Percentiles rank a stretch among this genome's conserved stretches.
Evolutionary conservation across 2,329 filamentous ascomycete species (phyloP).

Genomic region (Cladobotryum mycophilum): DNA sequence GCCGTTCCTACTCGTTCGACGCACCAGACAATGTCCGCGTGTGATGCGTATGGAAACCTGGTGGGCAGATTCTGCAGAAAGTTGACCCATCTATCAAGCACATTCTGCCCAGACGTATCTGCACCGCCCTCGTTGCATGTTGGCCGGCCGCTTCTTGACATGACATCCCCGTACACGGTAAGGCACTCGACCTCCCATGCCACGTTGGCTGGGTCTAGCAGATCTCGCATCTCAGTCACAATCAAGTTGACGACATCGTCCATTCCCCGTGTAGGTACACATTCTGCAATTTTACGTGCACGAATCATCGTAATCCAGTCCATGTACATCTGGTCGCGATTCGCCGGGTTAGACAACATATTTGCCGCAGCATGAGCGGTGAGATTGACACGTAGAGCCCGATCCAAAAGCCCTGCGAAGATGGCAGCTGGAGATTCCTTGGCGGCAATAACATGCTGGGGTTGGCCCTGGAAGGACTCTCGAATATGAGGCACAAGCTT

Average conservation of each 20-base stretch:
- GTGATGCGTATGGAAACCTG: conserved; percentile 67
- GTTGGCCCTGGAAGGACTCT: conserved; percentile 78
- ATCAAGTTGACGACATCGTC: conserved; percentile 59
- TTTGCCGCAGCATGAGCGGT: conserved; percentile 91
- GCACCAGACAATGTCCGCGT: conserved; percentile 68
- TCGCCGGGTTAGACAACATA: conserved; percentile 81
- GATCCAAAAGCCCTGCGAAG: conserved; percentile 79
- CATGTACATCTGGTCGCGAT: conserved; percentile 90
- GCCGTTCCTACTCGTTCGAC: conserved; percentile 70
- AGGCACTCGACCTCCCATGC: conserved; percentile 58
- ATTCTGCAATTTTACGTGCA: conserved; percentile 57
- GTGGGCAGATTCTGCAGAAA: conserved; percentile 64
- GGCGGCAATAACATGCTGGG: conserved; percentile 76
- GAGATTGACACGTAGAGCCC: conserved; percentile 84
- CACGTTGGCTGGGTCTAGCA: conserved; percentile 63
- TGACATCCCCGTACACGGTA: conserved; percentile 54
- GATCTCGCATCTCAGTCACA: conserved; percentile 60
- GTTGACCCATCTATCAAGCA: conserved; percentile 71
- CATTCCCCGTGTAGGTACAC: conserved; percentile 56
- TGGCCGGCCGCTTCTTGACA: conserved; percentile 39
- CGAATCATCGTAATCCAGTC: conserved; percentile 73
- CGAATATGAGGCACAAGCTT: conserved; percentile 74
- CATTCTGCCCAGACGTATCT: conserved; percentile 48
- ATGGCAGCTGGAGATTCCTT: conserved; percentile 84
- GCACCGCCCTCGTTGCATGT: conserved; percentile 18